phyloP scores from a whole-genome alignment of 164 flowering plant genomes.

The Akebia trifoliata region DNA sequence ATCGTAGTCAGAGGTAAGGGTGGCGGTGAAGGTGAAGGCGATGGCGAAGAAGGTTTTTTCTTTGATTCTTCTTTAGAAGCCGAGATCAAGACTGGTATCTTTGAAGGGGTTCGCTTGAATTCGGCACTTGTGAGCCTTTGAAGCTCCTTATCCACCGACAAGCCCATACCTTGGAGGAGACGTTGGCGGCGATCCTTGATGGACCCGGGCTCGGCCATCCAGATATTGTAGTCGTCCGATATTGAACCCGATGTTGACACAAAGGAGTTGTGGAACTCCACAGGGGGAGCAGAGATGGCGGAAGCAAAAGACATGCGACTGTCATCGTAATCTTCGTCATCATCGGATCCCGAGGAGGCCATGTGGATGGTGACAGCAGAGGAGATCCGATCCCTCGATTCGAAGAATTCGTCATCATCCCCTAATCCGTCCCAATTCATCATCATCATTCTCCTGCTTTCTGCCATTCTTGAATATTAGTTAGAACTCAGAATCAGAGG shows the following conservation, averaged over 20 bases:
- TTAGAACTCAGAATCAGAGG: not conserved
- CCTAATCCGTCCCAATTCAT: constrained; percentile 60
- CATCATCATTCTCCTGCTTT: constrained; percentile 36
- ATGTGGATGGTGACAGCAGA: constrained; percentile 38
- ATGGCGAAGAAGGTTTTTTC: not conserved
- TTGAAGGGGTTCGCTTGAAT: constrained; percentile 20
- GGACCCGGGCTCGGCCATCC: constrained; percentile 79
- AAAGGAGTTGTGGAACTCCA: constrained; percentile 11
- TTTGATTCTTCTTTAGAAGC: constrained; percentile 9
- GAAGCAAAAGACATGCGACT: constrained; percentile 66
- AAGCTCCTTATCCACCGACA: constrained; percentile 35
- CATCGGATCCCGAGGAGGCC: constrained; percentile 47
- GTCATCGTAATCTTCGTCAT: constrained; percentile 61
- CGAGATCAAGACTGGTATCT: not conserved
- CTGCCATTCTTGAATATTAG: constrained; percentile 23
- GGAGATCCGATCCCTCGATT: constrained; percentile 56
- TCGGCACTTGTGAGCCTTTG: constrained; percentile 24
- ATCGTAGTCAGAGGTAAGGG: constrained; percentile 22
- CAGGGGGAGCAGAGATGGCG: constrained; percentile 28
- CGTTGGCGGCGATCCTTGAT: constrained; percentile 66
- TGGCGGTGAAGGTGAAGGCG: constrained; percentile 12
- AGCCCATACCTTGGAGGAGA: constrained; percentile 75
- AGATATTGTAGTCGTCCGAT: constrained; percentile 45
- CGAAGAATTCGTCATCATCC: constrained; percentile 64
- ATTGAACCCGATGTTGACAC: constrained; percentile 9